Conservation (phyloP, 805 yeast genomes). For the Candida chauliodis region DNA sequence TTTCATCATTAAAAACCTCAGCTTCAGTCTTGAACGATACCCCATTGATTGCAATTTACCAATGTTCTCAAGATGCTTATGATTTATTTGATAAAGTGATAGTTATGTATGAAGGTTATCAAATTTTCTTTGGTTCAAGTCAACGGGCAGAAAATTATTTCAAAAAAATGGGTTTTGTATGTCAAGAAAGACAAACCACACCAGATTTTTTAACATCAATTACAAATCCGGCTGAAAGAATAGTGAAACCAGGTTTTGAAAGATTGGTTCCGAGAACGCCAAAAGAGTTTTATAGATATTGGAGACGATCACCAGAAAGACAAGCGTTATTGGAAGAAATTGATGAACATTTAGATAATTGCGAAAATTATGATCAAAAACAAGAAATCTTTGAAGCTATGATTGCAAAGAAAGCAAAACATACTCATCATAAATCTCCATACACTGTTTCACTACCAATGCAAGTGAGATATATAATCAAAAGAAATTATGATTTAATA, state of each 20-base stretch:
- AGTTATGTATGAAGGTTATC: constrained; percentile 58
- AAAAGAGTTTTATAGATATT: constrained; percentile 24
- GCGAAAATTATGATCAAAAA: constrained; percentile 12
- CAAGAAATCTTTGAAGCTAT: constrained; percentile 37
- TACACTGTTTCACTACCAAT: constrained; percentile 40
- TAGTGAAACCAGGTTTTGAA: constrained; percentile 35
- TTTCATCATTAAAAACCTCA: constrained; percentile 55
- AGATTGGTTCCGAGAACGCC: constrained; percentile 26
- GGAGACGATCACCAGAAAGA: constrained; percentile 41
- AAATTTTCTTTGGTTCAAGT: constrained; percentile 57
- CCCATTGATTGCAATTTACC: constrained; percentile 63
- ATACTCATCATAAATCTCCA: constrained; percentile 40
- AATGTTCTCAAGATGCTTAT: constrained; percentile 64
- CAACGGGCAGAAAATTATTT: constrained; percentile 42
- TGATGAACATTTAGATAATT: constrained; percentile 32
- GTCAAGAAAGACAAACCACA: constrained; percentile 39
- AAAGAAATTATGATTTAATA: constrained; percentile 47
- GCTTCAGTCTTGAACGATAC: constrained; percentile 54
- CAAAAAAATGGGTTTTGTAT: constrained; percentile 36
- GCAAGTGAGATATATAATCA: constrained; percentile 48
- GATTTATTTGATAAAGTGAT: constrained; percentile 50
- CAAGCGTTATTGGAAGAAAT: constrained; percentile 35
- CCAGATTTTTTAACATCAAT: constrained; percentile 32
- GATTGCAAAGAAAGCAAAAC: constrained; percentile 49
- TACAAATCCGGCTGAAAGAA: constrained; percentile 26